Evolutionary conservation across 1,284 basidiomycete species (phyloP).

Genomic region (Microbotryum scabiosae): DNA sequence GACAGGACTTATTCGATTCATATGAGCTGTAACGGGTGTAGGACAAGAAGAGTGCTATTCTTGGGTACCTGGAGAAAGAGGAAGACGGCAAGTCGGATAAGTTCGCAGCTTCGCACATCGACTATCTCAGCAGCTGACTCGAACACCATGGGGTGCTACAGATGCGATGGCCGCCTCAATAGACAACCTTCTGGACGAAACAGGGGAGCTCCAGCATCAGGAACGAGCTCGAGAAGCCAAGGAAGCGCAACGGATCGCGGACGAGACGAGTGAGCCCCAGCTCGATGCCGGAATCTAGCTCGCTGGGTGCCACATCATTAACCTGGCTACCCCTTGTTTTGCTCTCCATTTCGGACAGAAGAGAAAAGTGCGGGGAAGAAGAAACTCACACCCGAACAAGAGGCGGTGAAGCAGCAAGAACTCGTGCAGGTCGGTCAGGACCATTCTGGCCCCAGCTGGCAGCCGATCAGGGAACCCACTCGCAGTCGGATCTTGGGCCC

Average conservation of each 20-base stretch:
- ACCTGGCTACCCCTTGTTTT: not conserved
- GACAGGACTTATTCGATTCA: not conserved
- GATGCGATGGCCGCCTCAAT: not conserved
- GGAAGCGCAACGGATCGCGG: constrained; percentile 1
- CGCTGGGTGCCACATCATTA: too few relatives aligned
- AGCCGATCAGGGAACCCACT: not conserved
- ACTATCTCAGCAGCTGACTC: not conserved
- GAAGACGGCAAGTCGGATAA: constrained; percentile 13
- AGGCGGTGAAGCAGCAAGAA: constrained; percentile 15
- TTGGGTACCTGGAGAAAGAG: constrained; percentile 25
- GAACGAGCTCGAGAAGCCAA: constrained; percentile 7
- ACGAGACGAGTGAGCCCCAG: constrained; percentile 1
- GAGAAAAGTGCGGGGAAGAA: not conserved
- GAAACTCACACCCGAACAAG: constrained; percentile 19
- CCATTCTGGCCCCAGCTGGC: too few relatives aligned
- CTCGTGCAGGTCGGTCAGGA: constrained; percentile 12
- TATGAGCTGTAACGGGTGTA: not conserved
- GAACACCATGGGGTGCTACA: not conserved
- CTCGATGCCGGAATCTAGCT: not conserved
- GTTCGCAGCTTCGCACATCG: not conserved
- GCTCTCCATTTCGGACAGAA: not conserved
- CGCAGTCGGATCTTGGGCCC: not conserved
- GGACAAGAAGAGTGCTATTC: constrained; percentile 28
- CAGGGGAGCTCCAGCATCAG: constrained; percentile 5
- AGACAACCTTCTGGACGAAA: constrained; percentile 15